Percentiles rank a stretch among this genome's conserved stretches.
Evolutionary conservation across 306 rosid genomes (phyloP).

Genomic region (Vigna nakashimae): DNA sequence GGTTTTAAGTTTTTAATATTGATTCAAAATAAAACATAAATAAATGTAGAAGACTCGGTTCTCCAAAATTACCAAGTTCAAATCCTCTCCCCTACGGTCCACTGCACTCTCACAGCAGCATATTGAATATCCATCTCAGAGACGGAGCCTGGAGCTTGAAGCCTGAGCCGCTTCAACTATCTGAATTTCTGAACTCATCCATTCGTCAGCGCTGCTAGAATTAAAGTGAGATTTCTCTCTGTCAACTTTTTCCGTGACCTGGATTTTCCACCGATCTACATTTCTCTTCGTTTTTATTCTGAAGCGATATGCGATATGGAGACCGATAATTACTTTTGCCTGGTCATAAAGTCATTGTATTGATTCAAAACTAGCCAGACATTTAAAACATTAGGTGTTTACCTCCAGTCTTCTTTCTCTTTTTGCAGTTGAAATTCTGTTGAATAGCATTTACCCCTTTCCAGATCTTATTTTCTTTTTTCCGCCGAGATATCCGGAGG

Average conservation of each 20-base stretch:
- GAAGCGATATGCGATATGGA: not conserved
- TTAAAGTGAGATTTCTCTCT: conserved; percentile 30
- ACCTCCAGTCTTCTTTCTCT: not conserved
- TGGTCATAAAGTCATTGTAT: not conserved
- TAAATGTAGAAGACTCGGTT: not conserved
- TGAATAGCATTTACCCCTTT: not conserved
- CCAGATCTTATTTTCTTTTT: conserved; percentile 34
- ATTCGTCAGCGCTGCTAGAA: conserved; percentile 12
- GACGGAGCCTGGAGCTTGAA: not conserved
- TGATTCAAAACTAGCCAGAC: not conserved
- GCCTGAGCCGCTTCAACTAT: conserved; percentile 8
- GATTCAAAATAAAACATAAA: not conserved
- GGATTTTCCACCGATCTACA: conserved; percentile 6
- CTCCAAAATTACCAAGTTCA: not conserved
- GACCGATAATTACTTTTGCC: not conserved
- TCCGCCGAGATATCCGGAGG: not conserved
- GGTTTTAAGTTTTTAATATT: not conserved
- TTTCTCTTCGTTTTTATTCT: not conserved
- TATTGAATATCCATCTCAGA: not conserved
- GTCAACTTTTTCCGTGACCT: not conserved
- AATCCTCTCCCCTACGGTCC: not conserved
- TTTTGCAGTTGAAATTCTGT: not conserved
- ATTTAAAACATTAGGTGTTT: not conserved
- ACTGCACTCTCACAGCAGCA: not conserved
- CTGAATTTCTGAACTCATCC: conserved; percentile 2